Conservation (phyloP, 2,329 filamentous ascomycete genomes). For the Chaetomium sp. region DNA sequence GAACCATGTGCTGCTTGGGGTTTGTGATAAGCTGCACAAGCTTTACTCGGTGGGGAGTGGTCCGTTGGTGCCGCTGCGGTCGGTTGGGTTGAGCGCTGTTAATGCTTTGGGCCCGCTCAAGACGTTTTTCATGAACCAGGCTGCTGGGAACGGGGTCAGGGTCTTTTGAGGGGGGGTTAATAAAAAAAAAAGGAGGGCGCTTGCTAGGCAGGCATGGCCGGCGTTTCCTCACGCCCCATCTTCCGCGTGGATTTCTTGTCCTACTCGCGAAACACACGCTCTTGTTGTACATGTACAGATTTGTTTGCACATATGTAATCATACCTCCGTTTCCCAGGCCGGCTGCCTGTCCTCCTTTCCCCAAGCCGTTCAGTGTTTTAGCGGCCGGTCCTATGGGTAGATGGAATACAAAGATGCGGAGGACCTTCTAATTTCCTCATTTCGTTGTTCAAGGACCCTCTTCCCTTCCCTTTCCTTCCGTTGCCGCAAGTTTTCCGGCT, state of each 20-base stretch:
- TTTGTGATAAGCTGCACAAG: slow-evolving; percentile 87
- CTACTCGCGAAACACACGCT: not conserved
- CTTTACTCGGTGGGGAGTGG: slow-evolving; percentile 76
- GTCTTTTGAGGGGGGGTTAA: too few relatives aligned
- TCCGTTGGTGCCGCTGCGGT: slow-evolving; percentile 73
- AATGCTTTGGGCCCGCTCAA: slow-evolving; percentile 72
- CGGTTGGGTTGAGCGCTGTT: slow-evolving; percentile 68
- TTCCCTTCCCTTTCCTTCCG: too few relatives aligned
- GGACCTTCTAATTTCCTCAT: not conserved
- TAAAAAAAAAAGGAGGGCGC: too few relatives aligned
- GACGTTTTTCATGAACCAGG: slow-evolving; percentile 75
- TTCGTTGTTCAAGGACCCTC: too few relatives aligned
- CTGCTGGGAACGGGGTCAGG: slow-evolving; percentile 48
- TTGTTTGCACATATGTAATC: slow-evolving; percentile 12
- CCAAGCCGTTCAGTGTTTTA: not conserved
- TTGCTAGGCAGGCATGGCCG: not conserved
- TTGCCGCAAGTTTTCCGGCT: not conserved
- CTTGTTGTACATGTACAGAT: slow-evolving; percentile 16
- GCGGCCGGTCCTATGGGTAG: not conserved
- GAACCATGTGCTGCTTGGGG: slow-evolving; percentile 73
- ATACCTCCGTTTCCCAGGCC: slow-evolving; percentile 1
- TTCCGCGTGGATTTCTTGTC: slow-evolving; percentile 9
- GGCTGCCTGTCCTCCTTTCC: not conserved
- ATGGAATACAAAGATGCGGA: not conserved
- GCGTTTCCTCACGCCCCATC: not conserved